Evolutionary conservation across 192 early-diverging fungal genomes (phyloP).

Genomic region (Umbelopsis isabellina): DNA sequence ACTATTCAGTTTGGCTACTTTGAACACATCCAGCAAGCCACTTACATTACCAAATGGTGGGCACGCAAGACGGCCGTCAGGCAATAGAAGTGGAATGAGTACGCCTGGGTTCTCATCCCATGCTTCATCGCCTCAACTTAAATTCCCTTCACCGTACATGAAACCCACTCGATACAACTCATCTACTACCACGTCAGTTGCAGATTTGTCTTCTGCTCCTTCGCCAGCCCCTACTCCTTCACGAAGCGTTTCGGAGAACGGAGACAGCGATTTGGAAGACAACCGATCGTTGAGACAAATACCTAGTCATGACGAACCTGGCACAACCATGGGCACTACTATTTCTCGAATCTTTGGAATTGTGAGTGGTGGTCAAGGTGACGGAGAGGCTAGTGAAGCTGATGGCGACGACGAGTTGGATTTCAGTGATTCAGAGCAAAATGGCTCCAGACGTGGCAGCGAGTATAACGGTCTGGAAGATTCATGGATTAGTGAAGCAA

Average conservation of each 20-base stretch:
- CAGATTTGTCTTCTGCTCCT: not conserved
- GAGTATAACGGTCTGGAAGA: slow-evolving; percentile 8
- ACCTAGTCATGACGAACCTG: not conserved
- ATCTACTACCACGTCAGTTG: not conserved
- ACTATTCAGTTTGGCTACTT: slow-evolving; percentile 54
- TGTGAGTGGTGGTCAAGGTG: not conserved
- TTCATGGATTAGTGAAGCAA: slow-evolving; percentile 22
- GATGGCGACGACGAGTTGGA: slow-evolving; percentile 17
- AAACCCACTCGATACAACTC: slow-evolving; percentile 10
- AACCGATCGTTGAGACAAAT: not conserved
- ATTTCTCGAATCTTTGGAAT: slow-evolving; percentile 1
- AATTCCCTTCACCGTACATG: slow-evolving; percentile 10
- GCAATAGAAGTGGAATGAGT: not conserved
- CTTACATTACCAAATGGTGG: not conserved
- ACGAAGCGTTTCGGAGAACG: slow-evolving; percentile 8
- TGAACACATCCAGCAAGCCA: slow-evolving; percentile 41
- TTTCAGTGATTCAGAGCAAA: slow-evolving; percentile 1
- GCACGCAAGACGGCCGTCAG: not conserved
- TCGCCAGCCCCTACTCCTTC: not conserved
- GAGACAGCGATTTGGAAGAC: slow-evolving; percentile 5
- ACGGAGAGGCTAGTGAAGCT: slow-evolving; percentile 7
- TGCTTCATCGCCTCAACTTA: slow-evolving; percentile 7
- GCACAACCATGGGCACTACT: not conserved
- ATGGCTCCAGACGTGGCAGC: slow-evolving; percentile 1
- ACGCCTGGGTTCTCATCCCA: slow-evolving; percentile 4